phyloP scores from a whole-genome alignment of 129 eudicot genomes.

The Scalesia atractyloides region DNA sequence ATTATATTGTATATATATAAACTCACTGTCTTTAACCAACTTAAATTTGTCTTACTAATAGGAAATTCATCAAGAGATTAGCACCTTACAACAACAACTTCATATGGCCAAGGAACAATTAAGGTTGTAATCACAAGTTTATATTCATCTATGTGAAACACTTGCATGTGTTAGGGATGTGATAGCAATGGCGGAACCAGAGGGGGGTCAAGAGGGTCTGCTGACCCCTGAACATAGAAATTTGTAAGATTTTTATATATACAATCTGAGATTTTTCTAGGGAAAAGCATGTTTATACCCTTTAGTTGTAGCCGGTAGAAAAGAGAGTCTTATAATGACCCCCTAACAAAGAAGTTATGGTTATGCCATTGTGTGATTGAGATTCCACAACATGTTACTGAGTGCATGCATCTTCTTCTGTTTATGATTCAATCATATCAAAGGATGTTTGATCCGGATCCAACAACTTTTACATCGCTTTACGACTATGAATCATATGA shows the following conservation, averaged over 20 bases:
- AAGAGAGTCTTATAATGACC: too few relatives aligned
- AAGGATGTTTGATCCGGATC: slow-evolving; percentile 74
- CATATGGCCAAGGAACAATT: slow-evolving; percentile 56
- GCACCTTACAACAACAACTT: slow-evolving; percentile 56
- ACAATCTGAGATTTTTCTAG: too few relatives aligned
- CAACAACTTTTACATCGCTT: slow-evolving; percentile 48
- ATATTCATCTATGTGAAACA: background rate
- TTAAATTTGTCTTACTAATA: slow-evolving; percentile 12
- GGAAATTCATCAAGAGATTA: slow-evolving; percentile 70
- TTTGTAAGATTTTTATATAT: too few relatives aligned
- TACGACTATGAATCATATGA: slow-evolving; percentile 63
- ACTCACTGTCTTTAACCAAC: background rate
- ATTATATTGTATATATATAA: background rate
- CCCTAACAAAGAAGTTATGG: too few relatives aligned
- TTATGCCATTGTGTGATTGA: too few relatives aligned
- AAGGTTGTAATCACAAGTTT: slow-evolving; percentile 38
- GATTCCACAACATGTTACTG: background rate
- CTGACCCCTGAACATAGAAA: too few relatives aligned
- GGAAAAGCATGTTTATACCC: too few relatives aligned
- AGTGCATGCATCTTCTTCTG: slow-evolving; percentile 11
- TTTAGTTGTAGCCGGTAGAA: too few relatives aligned
- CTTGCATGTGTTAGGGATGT: background rate
- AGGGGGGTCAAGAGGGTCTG: too few relatives aligned
- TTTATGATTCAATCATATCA: slow-evolving; percentile 11
- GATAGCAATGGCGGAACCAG: too few relatives aligned